phyloP scores from a whole-genome alignment of 1,139 yeast genomes.

The Blastobotrys aristatus region DNA sequence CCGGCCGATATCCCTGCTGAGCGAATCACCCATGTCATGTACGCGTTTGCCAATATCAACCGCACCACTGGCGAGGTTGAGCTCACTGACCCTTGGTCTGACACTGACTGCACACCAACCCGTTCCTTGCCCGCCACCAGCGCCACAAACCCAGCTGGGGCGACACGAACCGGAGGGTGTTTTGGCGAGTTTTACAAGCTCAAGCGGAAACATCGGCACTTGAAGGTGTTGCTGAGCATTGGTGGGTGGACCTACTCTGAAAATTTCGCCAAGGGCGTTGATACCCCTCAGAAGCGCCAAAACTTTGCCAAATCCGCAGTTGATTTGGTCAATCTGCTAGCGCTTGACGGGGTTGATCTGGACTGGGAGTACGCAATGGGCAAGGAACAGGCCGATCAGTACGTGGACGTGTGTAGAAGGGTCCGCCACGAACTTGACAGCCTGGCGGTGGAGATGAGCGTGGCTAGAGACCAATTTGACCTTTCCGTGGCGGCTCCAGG shows the following conservation, averaged over 20 bases:
- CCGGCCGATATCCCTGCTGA: constrained; percentile 62
- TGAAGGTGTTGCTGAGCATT: constrained; percentile 65
- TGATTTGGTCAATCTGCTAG: constrained; percentile 46
- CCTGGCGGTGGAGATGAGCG: constrained; percentile 31
- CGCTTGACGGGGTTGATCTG: constrained; percentile 85
- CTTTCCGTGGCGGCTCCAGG: constrained; percentile 79
- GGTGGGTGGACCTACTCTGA: constrained; percentile 83
- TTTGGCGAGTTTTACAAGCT: constrained; percentile 53
- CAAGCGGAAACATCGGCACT: constrained; percentile 44
- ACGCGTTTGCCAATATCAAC: constrained; percentile 67
- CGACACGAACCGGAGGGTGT: constrained; percentile 39
- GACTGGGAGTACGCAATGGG: constrained; percentile 89
- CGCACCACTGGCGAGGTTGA: constrained; percentile 48
- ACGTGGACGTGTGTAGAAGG: constrained; percentile 42
- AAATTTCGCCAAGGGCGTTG: constrained; percentile 46
- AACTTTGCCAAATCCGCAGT: constrained; percentile 51
- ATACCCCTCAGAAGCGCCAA: constrained; percentile 36
- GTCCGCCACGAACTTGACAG: constrained; percentile 43
- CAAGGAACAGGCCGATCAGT: constrained; percentile 42
- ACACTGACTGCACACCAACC: constrained; percentile 34
- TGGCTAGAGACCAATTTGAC: constrained; percentile 38
- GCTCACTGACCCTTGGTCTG: constrained; percentile 67
- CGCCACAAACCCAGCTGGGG: constrained; percentile 18
- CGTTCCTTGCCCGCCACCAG: constrained; percentile 8
- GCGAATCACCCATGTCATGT: constrained; percentile 61